Base-by-base conservation (phyloP, 371 early-diverging fungal genomes). In the Mortierella sp. region DNA sequence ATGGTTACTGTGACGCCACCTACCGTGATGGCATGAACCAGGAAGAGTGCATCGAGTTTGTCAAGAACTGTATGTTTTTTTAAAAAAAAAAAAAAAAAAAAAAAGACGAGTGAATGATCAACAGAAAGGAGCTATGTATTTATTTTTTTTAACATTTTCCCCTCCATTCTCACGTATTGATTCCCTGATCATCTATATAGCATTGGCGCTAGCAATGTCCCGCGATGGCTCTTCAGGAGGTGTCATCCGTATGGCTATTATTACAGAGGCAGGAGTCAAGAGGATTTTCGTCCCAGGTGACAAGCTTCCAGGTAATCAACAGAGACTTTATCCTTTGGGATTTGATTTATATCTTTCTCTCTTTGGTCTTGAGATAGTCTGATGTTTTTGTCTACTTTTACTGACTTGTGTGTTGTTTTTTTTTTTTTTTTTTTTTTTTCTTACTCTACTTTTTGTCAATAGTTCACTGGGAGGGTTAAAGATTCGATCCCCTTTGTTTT, bases 141-240 rank as follows among this genome's bases (percentile, higher is more conserved):
- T 12, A 21, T 30, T 48, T 0, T 46, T 14, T 37, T 68, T 26
- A 37, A 3, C 9, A 5, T 50, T 28, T 57, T 47, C 7, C 23
- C 16, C 25, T 5, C 62, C 25, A 37, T 59, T 43, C n/a, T 28
- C 25, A 48, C 23, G 43, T 43, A 23, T 57, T 46, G 50, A 43
- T 61, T 52, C 16, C 30, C 45, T 52, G 59, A 12, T 15, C n/a
- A n/a, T n/a, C n/a, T 25, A 45, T 45, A 15, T 81, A 95, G 95
- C 98, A 19, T 85, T 99, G 70, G 83, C 97, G 30, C 87, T 98
- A 68, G 99, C 99, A 23, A 99, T 99, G 91, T 86, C 95, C 28
- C 89, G 99, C 70, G 99, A 99, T 84, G 99, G 98, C 44, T 95
- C 96, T 23, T 99, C 99, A 29, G 99, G 99, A 65, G 99, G 99